These are phyloP conservation scores for Rhynchosporium agropyri DNA, from an alignment of 2,329 filamentous ascomycete species.

Conservation along the genomic window DNA sequence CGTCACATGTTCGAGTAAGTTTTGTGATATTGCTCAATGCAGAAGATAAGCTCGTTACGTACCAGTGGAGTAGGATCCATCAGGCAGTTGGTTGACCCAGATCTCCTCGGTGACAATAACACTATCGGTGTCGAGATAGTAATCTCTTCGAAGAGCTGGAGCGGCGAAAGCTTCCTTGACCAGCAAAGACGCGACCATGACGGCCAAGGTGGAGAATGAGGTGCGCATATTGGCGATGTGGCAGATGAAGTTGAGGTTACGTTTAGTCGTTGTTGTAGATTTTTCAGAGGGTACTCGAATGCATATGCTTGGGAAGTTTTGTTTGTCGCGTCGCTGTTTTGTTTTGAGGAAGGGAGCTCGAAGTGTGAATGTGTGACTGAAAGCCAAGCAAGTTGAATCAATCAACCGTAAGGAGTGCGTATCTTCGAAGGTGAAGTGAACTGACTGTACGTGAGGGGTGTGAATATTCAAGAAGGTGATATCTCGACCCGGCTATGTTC, in stretches of 20 bases:
- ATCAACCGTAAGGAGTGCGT: slow-evolving; percentile 24
- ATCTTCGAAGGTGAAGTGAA: neutral
- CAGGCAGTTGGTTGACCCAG: slow-evolving; percentile 30
- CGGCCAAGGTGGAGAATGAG: slow-evolving; percentile 34
- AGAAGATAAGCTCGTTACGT: too few relatives aligned
- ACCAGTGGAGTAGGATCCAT: slow-evolving; percentile 33
- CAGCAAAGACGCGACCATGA: slow-evolving; percentile 41
- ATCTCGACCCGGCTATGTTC: neutral
- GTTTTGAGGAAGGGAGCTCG: neutral
- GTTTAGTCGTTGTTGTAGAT: slow-evolving; percentile 1
- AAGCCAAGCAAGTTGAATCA: slow-evolving; percentile 22
- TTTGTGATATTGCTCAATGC: too few relatives aligned
- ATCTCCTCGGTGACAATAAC: slow-evolving; percentile 35
- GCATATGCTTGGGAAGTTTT: neutral
- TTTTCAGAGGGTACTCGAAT: slow-evolving; percentile 1
- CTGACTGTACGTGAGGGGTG: too few relatives aligned
- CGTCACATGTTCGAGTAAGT: too few relatives aligned
- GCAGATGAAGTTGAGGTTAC: slow-evolving; percentile 1
- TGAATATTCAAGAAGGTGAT: too few relatives aligned
- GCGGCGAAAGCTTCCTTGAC: slow-evolving; percentile 37
- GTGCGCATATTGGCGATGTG: slow-evolving; percentile 35
- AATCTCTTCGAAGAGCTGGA: slow-evolving; percentile 24
- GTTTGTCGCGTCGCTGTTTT: neutral
- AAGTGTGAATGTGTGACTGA: slow-evolving; percentile 4
- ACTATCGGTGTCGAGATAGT: slow-evolving; percentile 29